phyloP scores from a whole-genome alignment of 352 stramenopile species.

The Salisapilia sapeloensis region DNA sequence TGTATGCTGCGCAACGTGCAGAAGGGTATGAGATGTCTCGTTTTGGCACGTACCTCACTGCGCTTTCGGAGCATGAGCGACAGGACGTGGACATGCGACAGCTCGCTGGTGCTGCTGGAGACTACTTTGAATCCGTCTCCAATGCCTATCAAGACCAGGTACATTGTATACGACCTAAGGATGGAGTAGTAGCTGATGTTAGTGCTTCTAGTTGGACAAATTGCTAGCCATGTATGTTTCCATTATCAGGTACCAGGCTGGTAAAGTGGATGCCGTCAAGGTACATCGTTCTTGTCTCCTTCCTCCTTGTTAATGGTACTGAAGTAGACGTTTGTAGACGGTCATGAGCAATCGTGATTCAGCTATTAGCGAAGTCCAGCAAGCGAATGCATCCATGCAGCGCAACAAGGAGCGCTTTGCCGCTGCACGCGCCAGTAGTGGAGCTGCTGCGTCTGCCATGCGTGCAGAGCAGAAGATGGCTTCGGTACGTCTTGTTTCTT shows the following conservation, averaged over 20 bases:
- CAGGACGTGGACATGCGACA: constrained; percentile 54
- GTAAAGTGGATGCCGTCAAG: constrained; percentile 78
- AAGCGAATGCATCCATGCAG: constrained; percentile 82
- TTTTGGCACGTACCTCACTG: constrained; percentile 71
- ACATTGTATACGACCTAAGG: no score
- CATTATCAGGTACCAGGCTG: constrained; percentile 67
- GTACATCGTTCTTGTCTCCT: constrained; percentile 7
- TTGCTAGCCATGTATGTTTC: constrained; percentile 76
- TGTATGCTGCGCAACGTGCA: constrained; percentile 58
- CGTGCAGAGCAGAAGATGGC: constrained; percentile 79
- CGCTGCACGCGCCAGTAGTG: constrained; percentile 65
- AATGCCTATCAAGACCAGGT: constrained; percentile 81
- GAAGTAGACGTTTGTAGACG: constrained; percentile 14
- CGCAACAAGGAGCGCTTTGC: constrained; percentile 80
- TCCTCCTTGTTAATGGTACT: background rate
- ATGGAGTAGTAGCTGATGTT: no score
- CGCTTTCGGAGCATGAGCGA: constrained; percentile 59
- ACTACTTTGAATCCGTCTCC: constrained; percentile 74
- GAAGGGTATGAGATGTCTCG: constrained; percentile 79
- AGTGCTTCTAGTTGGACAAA: constrained; percentile 39
- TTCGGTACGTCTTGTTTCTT: constrained; percentile 17
- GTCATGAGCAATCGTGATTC: constrained; percentile 78
- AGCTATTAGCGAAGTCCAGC: constrained; percentile 71
- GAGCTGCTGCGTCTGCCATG: constrained; percentile 71
- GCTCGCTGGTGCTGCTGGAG: constrained; percentile 45